phyloP scores from a whole-genome alignment of 2,329 filamentous ascomycete species.

The Tolypocladium pustulatum region DNA sequence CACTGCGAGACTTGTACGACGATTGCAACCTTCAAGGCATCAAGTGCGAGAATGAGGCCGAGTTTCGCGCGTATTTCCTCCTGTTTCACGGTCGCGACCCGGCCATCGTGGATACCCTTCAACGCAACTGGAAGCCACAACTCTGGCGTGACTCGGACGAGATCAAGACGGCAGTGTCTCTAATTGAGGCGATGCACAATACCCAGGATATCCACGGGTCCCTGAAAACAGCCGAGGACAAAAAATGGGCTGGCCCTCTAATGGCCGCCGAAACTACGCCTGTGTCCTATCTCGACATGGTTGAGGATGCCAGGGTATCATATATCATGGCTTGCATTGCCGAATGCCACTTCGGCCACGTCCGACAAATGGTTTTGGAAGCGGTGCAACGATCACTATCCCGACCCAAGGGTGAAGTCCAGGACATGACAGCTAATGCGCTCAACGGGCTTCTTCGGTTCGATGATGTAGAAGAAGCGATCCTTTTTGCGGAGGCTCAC shows the following conservation, averaged over 20 bases:
- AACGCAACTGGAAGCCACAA: conserved; percentile 45
- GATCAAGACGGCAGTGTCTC: conserved; percentile 49
- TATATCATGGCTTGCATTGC: conserved; percentile 63
- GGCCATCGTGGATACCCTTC: conserved; percentile 39
- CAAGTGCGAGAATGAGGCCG: conserved; percentile 49
- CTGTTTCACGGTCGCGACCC: conserved; percentile 51
- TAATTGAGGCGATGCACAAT: conserved; percentile 51
- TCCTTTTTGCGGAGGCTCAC: conserved; percentile 52
- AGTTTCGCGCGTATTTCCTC: conserved; percentile 57
- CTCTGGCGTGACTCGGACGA: conserved; percentile 45
- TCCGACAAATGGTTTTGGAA: conserved; percentile 48
- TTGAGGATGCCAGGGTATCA: conserved; percentile 45
- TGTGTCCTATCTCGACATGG: conserved; percentile 48
- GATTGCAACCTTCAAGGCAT: conserved; percentile 50
- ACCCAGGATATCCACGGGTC: conserved; percentile 47
- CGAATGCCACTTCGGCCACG: conserved; percentile 53
- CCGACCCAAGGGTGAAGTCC: conserved; percentile 44
- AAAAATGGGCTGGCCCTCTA: conserved; percentile 26
- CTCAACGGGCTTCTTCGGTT: conserved; percentile 53
- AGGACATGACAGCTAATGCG: conserved; percentile 46
- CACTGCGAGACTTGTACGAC: conserved; percentile 55
- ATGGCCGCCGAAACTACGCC: conserved; percentile 39
- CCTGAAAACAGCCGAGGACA: conserved; percentile 32
- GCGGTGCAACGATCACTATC: conserved; percentile 44
- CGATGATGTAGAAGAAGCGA: conserved; percentile 55